Evolutionary conservation across 1,284 basidiomycete genomes (phyloP).

Genomic region (Cystobasidiaceae sp.): DNA sequence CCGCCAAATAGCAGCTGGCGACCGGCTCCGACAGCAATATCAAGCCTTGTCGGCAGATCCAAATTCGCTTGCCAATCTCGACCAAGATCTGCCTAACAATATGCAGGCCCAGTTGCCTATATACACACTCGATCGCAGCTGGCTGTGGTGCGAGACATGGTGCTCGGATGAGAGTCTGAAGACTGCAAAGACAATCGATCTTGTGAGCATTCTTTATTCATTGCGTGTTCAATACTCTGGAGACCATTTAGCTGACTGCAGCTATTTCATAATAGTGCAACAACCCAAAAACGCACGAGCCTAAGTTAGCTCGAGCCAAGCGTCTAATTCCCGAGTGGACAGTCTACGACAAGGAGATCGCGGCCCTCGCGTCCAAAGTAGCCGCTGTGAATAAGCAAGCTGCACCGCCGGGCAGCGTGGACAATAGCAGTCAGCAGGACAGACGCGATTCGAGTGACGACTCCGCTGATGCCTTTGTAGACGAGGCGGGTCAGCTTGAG

Average conservation of each 20-base stretch:
- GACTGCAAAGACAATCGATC: slow-evolving; percentile 80
- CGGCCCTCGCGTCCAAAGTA: slow-evolving; percentile 43
- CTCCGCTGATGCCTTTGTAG: slow-evolving; percentile 26
- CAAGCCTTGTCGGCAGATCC: slow-evolving; percentile 90
- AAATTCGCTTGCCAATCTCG: slow-evolving; percentile 85
- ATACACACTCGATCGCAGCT: slow-evolving; percentile 77
- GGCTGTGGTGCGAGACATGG: slow-evolving; percentile 72
- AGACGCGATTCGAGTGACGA: too few species aligned
- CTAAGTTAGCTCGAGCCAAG: slow-evolving; percentile 77
- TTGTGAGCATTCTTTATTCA: too few species aligned
- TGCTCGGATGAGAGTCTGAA: slow-evolving; percentile 73
- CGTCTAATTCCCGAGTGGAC: slow-evolving; percentile 98
- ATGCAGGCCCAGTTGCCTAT: slow-evolving; percentile 82
- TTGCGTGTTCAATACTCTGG: too few species aligned
- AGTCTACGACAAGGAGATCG: slow-evolving; percentile 62
- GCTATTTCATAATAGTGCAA: too few species aligned
- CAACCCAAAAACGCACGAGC: slow-evolving; percentile 57
- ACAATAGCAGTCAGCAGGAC: neutral
- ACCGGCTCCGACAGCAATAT: slow-evolving; percentile 85
- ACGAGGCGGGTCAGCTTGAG: slow-evolving; percentile 24
- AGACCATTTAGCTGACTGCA: neutral
- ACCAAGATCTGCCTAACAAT: slow-evolving; percentile 95
- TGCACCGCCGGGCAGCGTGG: neutral
- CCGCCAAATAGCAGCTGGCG: slow-evolving; percentile 64
- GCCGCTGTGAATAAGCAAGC: slow-evolving; percentile 28